These are phyloP conservation scores for Oryza officinalis DNA, from an alignment of 176 grass and related monocot species.

Conservation along the genomic window DNA sequence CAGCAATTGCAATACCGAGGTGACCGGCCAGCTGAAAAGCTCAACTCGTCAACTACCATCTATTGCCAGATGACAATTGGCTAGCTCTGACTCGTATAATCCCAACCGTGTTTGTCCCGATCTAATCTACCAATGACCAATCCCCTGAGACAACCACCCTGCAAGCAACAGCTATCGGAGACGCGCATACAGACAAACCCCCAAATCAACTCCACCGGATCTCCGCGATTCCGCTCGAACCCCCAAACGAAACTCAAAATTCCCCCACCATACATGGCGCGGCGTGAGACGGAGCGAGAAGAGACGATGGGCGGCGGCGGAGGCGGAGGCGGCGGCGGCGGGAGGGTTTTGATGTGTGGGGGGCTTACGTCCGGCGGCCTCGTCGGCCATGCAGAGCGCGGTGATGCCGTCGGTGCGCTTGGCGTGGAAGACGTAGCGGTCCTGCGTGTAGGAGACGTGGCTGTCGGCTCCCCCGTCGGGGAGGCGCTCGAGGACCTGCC, in stretches of 20 bases:
- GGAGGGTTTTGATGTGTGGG: too few species aligned
- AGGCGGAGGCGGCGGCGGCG: not conserved
- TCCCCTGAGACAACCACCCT: constrained; percentile 1
- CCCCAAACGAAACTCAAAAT: not conserved
- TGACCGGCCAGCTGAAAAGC: not conserved
- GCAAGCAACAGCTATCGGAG: not conserved
- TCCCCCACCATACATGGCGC: not conserved
- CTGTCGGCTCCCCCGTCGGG: constrained; percentile 63
- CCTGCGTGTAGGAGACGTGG: constrained; percentile 98
- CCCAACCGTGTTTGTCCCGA: not conserved
- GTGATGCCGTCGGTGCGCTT: constrained; percentile 98
- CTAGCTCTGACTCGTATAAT: not conserved
- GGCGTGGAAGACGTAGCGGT: constrained; percentile 90
- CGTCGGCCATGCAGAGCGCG: constrained; percentile 98
- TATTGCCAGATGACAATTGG: constrained; percentile 16
- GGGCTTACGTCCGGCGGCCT: constrained; percentile 62
- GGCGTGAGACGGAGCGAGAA: fast-evolving
- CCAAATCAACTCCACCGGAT: constrained; percentile 20
- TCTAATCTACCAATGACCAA: constrained; percentile 44
- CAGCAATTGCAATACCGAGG: not conserved
- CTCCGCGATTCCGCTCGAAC: constrained; percentile 9
- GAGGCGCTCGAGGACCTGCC: constrained; percentile 90
- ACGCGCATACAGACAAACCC: constrained; percentile 33
- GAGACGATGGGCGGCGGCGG: too few species aligned
- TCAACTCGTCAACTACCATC: not conserved